Evolutionary conservation across 305 asterid species (phyloP).

Genomic region (Fraxinus sp.): DNA sequence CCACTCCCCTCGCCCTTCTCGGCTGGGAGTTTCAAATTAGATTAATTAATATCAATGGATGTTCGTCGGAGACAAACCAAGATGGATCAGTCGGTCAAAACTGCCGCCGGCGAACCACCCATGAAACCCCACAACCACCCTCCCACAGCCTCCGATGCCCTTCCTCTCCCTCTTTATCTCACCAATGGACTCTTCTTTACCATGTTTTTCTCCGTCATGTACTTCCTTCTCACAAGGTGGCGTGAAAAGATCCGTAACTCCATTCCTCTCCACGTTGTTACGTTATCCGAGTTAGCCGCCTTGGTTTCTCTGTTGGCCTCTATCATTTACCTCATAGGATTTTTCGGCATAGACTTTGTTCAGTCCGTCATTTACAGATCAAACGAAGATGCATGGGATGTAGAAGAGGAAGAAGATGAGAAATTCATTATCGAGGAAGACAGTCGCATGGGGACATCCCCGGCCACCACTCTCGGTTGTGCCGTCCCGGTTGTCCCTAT

Average conservation of each 20-base stretch:
- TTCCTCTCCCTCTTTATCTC: constrained; percentile 36
- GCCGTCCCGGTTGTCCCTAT: constrained; percentile 19
- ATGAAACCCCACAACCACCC: constrained; percentile 22
- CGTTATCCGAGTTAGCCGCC: constrained; percentile 45
- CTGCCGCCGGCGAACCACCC: constrained; percentile 23
- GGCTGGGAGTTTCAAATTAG: not conserved
- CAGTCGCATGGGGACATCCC: constrained; percentile 26
- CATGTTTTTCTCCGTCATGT: constrained; percentile 45
- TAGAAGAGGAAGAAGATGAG: constrained; percentile 34
- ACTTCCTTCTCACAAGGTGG: constrained; percentile 45
- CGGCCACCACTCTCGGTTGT: constrained; percentile 37
- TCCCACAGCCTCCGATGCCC: constrained; percentile 31
- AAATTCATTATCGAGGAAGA: constrained; percentile 33
- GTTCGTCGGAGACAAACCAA: constrained; percentile 29
- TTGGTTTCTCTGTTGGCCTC: constrained; percentile 37
- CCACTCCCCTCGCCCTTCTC: not conserved
- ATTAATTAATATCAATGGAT: constrained; percentile 16
- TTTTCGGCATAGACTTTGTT: constrained; percentile 43
- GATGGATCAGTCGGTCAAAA: not conserved
- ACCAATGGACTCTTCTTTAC: constrained; percentile 42
- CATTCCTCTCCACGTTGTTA: constrained; percentile 42
- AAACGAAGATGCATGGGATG: constrained; percentile 39
- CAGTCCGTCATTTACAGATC: constrained; percentile 38
- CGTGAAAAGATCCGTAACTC: constrained; percentile 48
- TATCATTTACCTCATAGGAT: constrained; percentile 35